Conservation (phyloP, 208 protist species). For the Novymonas esmeraldas region DNA sequence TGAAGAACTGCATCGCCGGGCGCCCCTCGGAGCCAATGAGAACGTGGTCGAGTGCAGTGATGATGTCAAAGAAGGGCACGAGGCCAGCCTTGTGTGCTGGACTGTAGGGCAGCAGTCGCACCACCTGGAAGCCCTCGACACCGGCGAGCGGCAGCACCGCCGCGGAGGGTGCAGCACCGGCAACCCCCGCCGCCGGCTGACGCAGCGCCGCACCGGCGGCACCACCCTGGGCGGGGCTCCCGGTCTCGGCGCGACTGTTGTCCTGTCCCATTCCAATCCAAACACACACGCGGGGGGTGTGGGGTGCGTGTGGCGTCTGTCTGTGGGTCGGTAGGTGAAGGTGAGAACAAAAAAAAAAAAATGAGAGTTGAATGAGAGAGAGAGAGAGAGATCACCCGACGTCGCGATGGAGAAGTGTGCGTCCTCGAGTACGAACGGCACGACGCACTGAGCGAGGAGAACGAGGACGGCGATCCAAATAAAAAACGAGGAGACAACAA, state of each 20-base stretch:
- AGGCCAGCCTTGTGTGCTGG: conserved; percentile 77
- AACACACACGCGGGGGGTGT: background rate
- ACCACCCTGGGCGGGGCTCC: background rate
- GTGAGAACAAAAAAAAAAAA: background rate
- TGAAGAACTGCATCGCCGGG: conserved; percentile 54
- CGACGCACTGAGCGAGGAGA: too few relatives aligned
- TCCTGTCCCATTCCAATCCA: conserved; percentile 48
- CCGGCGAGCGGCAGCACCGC: conserved; percentile 19
- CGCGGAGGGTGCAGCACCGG: background rate
- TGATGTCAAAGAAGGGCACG: conserved; percentile 90
- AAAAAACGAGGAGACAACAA: too few relatives aligned
- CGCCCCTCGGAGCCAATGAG: conserved; percentile 22
- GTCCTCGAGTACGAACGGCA: too few relatives aligned
- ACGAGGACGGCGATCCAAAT: background rate
- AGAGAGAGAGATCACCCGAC: background rate
- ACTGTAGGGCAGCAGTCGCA: conserved; percentile 71
- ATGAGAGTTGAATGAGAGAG: background rate
- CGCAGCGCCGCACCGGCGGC: background rate
- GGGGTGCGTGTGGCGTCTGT: background rate
- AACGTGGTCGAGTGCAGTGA: conserved; percentile 70
- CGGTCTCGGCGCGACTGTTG: conserved; percentile 31
- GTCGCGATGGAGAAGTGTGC: background rate
- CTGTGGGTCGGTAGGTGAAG: background rate
- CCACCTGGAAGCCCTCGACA: conserved; percentile 81
- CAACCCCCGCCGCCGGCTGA: background rate